Evolutionary conservation across 2,329 filamentous ascomycete genomes (phyloP).

Genomic region (Paecilomyces variotii): DNA sequence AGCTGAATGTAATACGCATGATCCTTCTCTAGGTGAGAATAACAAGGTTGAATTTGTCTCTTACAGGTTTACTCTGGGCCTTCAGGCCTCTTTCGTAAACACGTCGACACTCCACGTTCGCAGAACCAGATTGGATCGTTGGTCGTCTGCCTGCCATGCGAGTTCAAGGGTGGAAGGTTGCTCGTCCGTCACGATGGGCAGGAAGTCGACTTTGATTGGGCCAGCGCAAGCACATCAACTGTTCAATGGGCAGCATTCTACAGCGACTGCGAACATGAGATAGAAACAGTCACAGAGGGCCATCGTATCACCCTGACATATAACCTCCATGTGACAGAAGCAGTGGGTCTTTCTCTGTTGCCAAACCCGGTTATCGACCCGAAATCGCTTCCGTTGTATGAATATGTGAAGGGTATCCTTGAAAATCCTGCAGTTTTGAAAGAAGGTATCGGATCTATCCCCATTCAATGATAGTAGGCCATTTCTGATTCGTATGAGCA

Average conservation of each 20-base stretch:
- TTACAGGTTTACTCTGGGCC: slow-evolving; percentile 44
- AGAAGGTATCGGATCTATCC: slow-evolving; percentile 17
- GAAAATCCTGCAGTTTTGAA: slow-evolving; percentile 25
- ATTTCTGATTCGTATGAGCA: slow-evolving; percentile 8
- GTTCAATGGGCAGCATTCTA: slow-evolving; percentile 33
- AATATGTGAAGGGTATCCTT: slow-evolving; percentile 1
- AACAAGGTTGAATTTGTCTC: neutral
- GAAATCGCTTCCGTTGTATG: slow-evolving; percentile 28
- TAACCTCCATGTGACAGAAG: slow-evolving; percentile 43
- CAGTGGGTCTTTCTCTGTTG: slow-evolving; percentile 18
- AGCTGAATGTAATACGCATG: slow-evolving; percentile 41
- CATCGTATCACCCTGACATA: slow-evolving; percentile 54
- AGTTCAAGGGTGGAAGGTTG: slow-evolving; percentile 24
- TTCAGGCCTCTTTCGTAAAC: slow-evolving; percentile 43
- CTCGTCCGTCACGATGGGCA: slow-evolving; percentile 24
- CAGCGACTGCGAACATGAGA: slow-evolving; percentile 30
- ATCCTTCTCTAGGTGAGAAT: neutral
- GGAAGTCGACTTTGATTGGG: slow-evolving; percentile 21
- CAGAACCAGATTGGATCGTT: slow-evolving; percentile 45
- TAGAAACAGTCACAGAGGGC: slow-evolving; percentile 41
- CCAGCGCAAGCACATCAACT: slow-evolving; percentile 6
- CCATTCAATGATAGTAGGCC: neutral
- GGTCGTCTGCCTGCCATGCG: slow-evolving; percentile 43
- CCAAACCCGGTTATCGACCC: slow-evolving; percentile 20
- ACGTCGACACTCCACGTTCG: slow-evolving; percentile 48